Evolutionary conservation across 2,329 filamentous ascomycete genomes (phyloP).

Genomic region (Xylariaceae sp.): DNA sequence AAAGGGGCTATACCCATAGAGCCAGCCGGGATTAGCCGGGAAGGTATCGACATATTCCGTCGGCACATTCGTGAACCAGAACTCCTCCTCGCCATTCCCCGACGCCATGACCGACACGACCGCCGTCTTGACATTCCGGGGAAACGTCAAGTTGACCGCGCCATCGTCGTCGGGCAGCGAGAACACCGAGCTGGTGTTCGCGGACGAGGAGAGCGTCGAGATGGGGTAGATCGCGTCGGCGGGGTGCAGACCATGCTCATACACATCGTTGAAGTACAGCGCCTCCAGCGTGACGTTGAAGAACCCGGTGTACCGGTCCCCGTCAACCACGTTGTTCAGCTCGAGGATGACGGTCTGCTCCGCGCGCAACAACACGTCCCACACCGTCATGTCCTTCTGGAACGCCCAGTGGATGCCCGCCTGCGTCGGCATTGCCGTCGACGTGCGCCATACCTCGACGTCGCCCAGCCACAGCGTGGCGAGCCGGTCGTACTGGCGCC

Average conservation of each 20-base stretch:
- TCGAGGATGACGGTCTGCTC: constrained; percentile 59
- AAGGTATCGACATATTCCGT: constrained; percentile 53
- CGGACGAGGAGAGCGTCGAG: constrained; percentile 37
- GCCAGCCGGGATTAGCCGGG: constrained; percentile 38
- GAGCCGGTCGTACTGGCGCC: constrained; percentile 59
- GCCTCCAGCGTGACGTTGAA: constrained; percentile 58
- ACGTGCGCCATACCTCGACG: constrained; percentile 60
- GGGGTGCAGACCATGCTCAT: constrained; percentile 22
- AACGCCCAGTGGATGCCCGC: constrained; percentile 52
- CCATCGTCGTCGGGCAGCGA: constrained; percentile 49
- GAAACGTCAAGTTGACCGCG: constrained; percentile 44
- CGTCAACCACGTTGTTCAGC: constrained; percentile 52
- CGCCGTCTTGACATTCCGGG: constrained; percentile 53
- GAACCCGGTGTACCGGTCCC: constrained; percentile 50
- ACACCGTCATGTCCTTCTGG: constrained; percentile 59
- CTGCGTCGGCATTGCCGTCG: constrained; percentile 57
- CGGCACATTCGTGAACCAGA: constrained; percentile 66
- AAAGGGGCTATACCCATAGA: constrained; percentile 62
- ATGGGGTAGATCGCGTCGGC: constrained; percentile 32
- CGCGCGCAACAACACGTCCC: constrained; percentile 44
- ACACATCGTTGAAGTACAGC: constrained; percentile 34
- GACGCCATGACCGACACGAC: constrained; percentile 60
- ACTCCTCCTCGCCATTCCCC: constrained; percentile 62
- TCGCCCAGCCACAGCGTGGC: constrained; percentile 58
- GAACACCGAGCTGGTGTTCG: constrained; percentile 51